These are phyloP conservation scores for Aureobasidium sp. DNA, from an alignment of 2,329 filamentous ascomycete genomes.

Conservation along the genomic window DNA sequence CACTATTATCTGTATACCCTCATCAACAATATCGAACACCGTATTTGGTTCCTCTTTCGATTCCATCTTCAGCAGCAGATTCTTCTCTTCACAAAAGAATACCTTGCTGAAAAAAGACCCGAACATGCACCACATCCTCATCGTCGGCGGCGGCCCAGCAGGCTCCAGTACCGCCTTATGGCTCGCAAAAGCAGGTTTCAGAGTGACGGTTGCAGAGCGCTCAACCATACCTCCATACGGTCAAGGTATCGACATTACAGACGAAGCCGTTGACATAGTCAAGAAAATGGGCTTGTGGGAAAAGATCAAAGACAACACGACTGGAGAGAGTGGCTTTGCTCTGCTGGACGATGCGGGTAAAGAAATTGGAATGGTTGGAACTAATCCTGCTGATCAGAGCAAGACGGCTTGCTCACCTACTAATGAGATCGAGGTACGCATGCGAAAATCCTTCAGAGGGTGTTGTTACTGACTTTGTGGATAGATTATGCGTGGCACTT, in stretches of 20 bases:
- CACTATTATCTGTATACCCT: not conserved
- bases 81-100: not conserved
- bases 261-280: constrained; percentile 22
- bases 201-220: constrained; percentile 24
- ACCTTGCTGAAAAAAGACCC: not conserved
- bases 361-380: constrained; percentile 12
- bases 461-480: not conserved
- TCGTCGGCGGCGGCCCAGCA: constrained; percentile 23
- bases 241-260: constrained; percentile 27
- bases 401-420: not conserved
- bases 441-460: not conserved
- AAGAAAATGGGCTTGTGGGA: constrained; percentile 24
- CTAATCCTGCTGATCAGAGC: not conserved
- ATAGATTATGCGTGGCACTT: constrained; percentile 48
- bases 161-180: constrained; percentile 24
- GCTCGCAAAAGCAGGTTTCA: constrained; percentile 20
- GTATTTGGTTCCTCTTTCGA: no score
- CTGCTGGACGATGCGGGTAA: constrained; percentile 24
- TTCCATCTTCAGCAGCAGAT: not conserved
- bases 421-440: constrained; percentile 10
- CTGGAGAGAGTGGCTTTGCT: constrained; percentile 24
- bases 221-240: constrained; percentile 18
- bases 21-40: not conserved
- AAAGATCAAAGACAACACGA: constrained; percentile 22
- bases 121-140: constrained; percentile 17